These are phyloP conservation scores for Cardiospermum halicacabum DNA, from an alignment of 345 rosid species.

Conservation along the genomic window DNA sequence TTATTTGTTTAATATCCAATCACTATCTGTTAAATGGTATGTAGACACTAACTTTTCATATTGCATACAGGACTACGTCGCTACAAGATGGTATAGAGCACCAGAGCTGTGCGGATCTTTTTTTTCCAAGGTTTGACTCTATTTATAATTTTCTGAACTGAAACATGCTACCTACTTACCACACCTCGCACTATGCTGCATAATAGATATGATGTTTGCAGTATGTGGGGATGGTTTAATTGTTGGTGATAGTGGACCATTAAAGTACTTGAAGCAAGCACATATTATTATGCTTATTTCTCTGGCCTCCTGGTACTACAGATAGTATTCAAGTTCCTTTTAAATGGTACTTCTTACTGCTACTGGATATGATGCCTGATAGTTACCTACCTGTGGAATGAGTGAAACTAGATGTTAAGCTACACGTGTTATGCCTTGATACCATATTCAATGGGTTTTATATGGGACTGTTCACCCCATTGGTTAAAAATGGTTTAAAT, in stretches of 20 bases:
- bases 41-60: conserved; percentile 15
- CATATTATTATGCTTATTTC: too few relatives aligned
- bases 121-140: conserved; percentile 72
- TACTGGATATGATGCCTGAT: not conserved
- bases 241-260: conserved; percentile 3
- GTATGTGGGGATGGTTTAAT: not conserved
- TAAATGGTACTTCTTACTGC: too few relatives aligned
- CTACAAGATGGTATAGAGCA: conserved; percentile 98
- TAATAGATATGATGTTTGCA: conserved; percentile 5
- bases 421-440: not conserved
- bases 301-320: too few relatives aligned
- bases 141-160: not conserved
- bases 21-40: too few relatives aligned
- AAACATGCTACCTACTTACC: not conserved
- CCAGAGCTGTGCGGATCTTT: conserved; percentile 99
- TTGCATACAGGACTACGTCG: conserved; percentile 79
- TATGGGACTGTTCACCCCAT: not conserved
- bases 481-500: not conserved
- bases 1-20: not conserved
- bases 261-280: not conserved
- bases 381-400: not conserved
- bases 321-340: too few relatives aligned
- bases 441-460: not conserved
- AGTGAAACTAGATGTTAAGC: not conserved
- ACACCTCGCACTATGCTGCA: not conserved